Evolutionary conservation across 495 filamentous ascomycete species (phyloP), one percentile per base, ranked within the genome.

Genomic region (Penicillium arizonense): DNA sequence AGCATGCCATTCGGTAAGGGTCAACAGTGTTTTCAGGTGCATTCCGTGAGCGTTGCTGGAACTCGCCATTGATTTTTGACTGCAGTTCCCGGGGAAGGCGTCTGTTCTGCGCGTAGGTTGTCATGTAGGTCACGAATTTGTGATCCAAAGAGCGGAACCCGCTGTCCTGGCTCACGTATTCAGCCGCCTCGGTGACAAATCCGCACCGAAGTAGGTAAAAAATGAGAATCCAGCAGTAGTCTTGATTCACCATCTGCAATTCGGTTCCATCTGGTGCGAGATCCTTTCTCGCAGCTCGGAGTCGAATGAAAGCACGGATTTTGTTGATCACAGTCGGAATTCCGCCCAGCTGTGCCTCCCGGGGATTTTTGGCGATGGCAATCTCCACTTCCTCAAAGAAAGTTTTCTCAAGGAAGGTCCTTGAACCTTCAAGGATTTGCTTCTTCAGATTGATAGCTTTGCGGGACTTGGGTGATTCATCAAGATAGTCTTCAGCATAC

Each of bases 1-100:
- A 97, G 68, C 96, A 96, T 13, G 92, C 92, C 83, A 96, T 91
- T 38, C 91, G 85, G 72, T 94, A 99, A 34, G 94, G 95, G 74
- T 99, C 93, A 56, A 93, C 83, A 12, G 87, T 86, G 53, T 91
- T 86, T 47, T 96, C 90, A 10, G 90, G 89, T 9, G 90, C 88
- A 63, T 92, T 89, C 40, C 88, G 83, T 16, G 82, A 74, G 37
- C 90, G 86, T 58, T 91, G 88, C 54, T 88, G 88, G 70, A 95
- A 97, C 63, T 96, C 91, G 47, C 84, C 86, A 56, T 86, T 88
- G 68, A 96, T 96, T 35, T 87, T 87, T 55, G 89, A 86, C 58
- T 93, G 91, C 52, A 96, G 68, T 38, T 90, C 85, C 36, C 86
- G 77, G 24, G 82, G 84, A 7, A 99, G 72, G 39, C 88, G 79